Conservation (phyloP, 192 early-diverging fungal species). For the Coemansia sp. region DNA sequence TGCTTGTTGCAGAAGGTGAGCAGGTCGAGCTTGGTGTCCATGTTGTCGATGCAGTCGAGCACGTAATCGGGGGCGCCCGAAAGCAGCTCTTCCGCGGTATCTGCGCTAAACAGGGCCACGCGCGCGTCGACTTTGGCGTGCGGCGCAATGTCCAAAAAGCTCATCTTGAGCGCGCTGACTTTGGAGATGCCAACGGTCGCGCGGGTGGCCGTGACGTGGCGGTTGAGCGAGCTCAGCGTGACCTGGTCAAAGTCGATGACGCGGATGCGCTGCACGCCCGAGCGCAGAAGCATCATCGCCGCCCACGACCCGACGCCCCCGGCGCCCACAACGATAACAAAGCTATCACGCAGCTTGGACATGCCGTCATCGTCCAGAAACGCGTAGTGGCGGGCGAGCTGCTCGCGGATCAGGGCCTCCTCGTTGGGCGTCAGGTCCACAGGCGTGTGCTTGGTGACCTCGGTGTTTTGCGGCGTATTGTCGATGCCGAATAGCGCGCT, state of each 20-base stretch:
- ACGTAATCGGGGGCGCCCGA: conserved; percentile 69
- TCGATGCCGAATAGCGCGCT: not conserved
- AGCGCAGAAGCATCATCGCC: conserved; percentile 86
- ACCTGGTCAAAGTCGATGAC: conserved; percentile 99
- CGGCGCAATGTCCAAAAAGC: conserved; percentile 76
- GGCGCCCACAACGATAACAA: conserved; percentile 92
- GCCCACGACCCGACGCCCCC: conserved; percentile 94
- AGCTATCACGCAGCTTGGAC: conserved; percentile 67
- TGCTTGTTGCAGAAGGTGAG: conserved; percentile 81
- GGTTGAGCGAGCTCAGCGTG: conserved; percentile 87
- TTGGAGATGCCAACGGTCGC: conserved; percentile 90
- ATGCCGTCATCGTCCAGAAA: conserved; percentile 87
- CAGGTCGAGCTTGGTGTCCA: conserved; percentile 89
- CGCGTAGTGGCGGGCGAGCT: conserved; percentile 80
- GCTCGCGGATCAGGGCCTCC: conserved; percentile 78
- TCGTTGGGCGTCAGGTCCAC: conserved; percentile 40
- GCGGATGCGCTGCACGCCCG: conserved; percentile 81
- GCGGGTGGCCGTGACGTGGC: conserved; percentile 91
- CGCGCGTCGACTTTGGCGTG: conserved; percentile 74
- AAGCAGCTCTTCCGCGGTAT: conserved; percentile 68
- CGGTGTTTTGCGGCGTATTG: not conserved
- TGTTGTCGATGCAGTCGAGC: conserved; percentile 93
- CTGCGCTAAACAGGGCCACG: conserved; percentile 72
- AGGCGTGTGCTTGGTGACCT: conserved; percentile 40
- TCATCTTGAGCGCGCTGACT: conserved; percentile 68